Conservation (phyloP, 208 protist species). For the Herpetomonas tarakana region DNA sequence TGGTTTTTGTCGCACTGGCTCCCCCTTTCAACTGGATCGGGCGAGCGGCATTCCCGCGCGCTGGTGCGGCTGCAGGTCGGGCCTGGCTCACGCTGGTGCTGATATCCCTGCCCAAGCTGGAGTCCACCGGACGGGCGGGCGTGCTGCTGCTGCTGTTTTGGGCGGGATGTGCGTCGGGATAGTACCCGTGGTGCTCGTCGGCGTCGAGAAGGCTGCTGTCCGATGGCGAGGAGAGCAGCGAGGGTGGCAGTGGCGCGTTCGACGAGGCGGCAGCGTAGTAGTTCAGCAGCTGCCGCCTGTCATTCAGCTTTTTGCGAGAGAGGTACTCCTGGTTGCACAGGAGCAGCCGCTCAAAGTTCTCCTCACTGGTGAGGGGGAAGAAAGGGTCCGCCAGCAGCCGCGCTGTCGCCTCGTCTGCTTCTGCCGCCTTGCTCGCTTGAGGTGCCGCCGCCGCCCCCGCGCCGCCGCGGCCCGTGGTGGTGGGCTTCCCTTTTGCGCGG, state of each 20-base stretch:
- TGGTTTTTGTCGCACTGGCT: neutral
- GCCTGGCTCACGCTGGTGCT: neutral
- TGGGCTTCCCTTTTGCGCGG: neutral
- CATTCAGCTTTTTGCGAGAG: slow-evolving; percentile 5
- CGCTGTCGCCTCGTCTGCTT: neutral
- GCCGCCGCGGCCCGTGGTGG: too few species aligned
- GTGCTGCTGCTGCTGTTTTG: neutral
- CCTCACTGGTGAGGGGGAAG: slow-evolving; percentile 62
- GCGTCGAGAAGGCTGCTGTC: neutral
- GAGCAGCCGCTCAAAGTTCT: slow-evolving; percentile 73
- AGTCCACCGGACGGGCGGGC: too few species aligned
- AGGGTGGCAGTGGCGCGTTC: slow-evolving; percentile 1
- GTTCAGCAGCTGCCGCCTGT: neutral
- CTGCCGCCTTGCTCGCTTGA: neutral
- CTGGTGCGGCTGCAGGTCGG: too few species aligned
- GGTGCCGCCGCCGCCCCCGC: too few species aligned
- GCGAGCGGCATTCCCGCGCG: too few species aligned
- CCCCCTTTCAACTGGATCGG: neutral
- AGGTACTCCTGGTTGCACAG: slow-evolving; percentile 63
- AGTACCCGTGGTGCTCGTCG: too few species aligned
- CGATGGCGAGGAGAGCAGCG: neutral
- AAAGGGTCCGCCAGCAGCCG: slow-evolving; percentile 45
- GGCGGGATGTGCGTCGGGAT: too few species aligned
- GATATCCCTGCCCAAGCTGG: neutral
- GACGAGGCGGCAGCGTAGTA: slow-evolving; percentile 1